Evolutionary conservation across 2,329 filamentous ascomycete species (phyloP).

Genomic region (Xylaria arbuscula): DNA sequence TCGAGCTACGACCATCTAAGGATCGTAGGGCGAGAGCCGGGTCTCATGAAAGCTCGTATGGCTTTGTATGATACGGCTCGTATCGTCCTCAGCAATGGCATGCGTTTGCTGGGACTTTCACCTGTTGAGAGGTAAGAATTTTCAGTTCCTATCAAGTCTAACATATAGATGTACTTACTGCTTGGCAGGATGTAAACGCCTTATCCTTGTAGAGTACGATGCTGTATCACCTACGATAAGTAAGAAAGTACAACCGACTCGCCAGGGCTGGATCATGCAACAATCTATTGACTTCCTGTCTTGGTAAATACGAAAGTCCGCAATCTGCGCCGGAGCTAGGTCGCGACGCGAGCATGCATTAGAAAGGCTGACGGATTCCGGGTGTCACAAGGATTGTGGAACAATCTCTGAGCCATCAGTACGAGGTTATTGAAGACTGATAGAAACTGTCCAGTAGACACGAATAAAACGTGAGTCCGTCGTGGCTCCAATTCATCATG

Average conservation of each 20-base stretch:
- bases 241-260: background rate
- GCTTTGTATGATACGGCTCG: conserved; percentile 81
- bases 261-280: conserved; percentile 11
- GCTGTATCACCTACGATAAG: background rate
- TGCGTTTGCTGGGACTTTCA: conserved; percentile 80
- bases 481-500: conserved; percentile 9
- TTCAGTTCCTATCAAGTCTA: background rate
- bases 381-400: conserved; percentile 21
- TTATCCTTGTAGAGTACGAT: background rate
- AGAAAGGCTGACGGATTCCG: conserved; percentile 1
- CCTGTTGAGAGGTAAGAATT: conserved; percentile 73
- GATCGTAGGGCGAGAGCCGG: conserved; percentile 81
- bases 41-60: conserved; percentile 77
- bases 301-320: conserved; percentile 4
- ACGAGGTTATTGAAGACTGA: conserved; percentile 3
- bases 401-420: background rate
- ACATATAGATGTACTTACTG: conserved; percentile 6
- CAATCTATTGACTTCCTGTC: conserved; percentile 6
- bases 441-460: conserved; percentile 24
- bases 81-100: conserved; percentile 83
- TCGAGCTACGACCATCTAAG: conserved; percentile 84
- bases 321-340: conserved; percentile 5
- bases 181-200: conserved; percentile 37
- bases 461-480: conserved; percentile 32
- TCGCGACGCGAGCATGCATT: conserved; percentile 16